phyloP scores from a whole-genome alignment of 805 yeast species.

The Metschnikowia baotianmanensis region DNA sequence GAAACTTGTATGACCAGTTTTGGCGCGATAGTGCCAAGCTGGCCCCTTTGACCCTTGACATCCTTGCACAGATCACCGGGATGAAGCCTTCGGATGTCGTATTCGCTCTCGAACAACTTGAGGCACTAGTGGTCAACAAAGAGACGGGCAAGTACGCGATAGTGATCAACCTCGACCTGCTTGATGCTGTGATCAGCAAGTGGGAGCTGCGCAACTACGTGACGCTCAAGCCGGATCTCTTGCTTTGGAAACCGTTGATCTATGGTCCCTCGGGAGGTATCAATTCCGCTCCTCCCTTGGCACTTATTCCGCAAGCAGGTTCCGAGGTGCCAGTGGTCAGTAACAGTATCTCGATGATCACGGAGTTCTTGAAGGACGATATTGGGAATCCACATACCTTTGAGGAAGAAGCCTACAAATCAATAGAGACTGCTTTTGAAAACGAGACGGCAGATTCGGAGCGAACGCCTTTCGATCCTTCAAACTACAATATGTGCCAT shows the following conservation, averaged over 20 bases:
- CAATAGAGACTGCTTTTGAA: slow-evolving; percentile 27
- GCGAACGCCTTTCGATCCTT: neutral
- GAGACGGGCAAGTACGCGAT: slow-evolving; percentile 49
- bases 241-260: slow-evolving; percentile 82
- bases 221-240: slow-evolving; percentile 47
- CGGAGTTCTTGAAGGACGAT: slow-evolving; percentile 66
- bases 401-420: slow-evolving; percentile 55
- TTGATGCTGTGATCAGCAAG: slow-evolving; percentile 41
- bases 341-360: slow-evolving; percentile 55
- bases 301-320: slow-evolving; percentile 11
- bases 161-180: slow-evolving; percentile 43
- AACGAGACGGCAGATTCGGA: slow-evolving; percentile 10
- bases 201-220: slow-evolving; percentile 58
- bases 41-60: slow-evolving; percentile 50
- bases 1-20: slow-evolving; percentile 23
- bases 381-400: slow-evolving; percentile 58
- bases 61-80: slow-evolving; percentile 69
- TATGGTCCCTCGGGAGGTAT: slow-evolving; percentile 86
- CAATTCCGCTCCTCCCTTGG: slow-evolving; percentile 54
- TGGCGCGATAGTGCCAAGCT: neutral
- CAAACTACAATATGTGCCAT: slow-evolving; percentile 11
- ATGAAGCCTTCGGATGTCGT: slow-evolving; percentile 85
- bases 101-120: slow-evolving; percentile 77
- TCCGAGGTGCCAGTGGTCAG: slow-evolving; percentile 21
- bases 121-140: slow-evolving; percentile 53